A percentile compares a stretch with the other conserved stretches of the same genome.
Conservation (phyloP, 768 basidiomycete species). For the Tulasnella sp. region DNA sequence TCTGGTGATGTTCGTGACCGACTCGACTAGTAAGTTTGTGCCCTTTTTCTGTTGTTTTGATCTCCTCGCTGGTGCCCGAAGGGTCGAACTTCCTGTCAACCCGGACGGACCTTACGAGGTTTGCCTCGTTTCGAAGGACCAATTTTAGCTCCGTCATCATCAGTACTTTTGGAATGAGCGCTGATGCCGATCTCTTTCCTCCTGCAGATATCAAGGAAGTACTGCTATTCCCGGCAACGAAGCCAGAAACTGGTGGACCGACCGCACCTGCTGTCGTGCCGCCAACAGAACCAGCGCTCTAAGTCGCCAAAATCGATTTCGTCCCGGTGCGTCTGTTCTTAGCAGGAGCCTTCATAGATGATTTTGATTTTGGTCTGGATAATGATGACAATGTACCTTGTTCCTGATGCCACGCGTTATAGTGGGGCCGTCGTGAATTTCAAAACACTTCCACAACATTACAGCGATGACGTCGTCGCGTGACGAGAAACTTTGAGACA, state of each 20-base stretch:
- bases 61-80: no score
- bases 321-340: background rate
- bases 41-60: background rate
- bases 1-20: slow-evolving; percentile 96
- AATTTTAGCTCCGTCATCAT: background rate
- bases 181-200: background rate
- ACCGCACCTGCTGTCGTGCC: slow-evolving; percentile 5
- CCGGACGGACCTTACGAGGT: background rate
- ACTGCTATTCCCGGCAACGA: slow-evolving; percentile 94
- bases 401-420: no score
- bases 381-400: no score
- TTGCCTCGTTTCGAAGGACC: background rate
- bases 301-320: background rate
- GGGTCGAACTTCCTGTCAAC: background rate
- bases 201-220: slow-evolving; percentile 89
- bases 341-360: background rate
- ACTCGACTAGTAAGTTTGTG: slow-evolving; percentile 76
- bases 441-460: no score
- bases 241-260: slow-evolving; percentile 43
- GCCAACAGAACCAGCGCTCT: background rate
- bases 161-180: slow-evolving; percentile 17
- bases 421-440: no score
- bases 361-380: background rate
- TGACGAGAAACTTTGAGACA: background rate
- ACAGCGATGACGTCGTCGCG: background rate